Evolutionary conservation across 139 green algal species (phyloP).

Genomic region (Nannochloris sp.): DNA sequence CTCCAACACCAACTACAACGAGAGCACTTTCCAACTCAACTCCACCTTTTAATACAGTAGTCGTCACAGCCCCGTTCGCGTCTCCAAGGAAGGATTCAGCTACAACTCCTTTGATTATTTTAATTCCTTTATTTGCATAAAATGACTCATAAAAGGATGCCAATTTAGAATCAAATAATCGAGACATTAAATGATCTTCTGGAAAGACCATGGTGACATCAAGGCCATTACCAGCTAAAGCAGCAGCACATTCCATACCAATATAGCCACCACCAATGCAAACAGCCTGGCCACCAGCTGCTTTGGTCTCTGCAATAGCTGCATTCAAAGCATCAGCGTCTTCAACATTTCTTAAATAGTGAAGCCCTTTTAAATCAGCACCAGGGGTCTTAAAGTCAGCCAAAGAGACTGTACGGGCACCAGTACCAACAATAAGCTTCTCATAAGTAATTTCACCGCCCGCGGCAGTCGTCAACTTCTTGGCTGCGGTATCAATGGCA

Average conservation of each 20-base stretch:
- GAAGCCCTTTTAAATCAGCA: constrained; percentile 67
- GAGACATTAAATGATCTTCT: constrained; percentile 60
- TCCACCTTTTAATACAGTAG: constrained; percentile 56
- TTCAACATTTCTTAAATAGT: constrained; percentile 72
- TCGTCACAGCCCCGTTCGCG: constrained; percentile 26
- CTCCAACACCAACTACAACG: constrained; percentile 81
- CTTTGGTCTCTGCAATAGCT: constrained; percentile 51
- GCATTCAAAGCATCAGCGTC: constrained; percentile 67
- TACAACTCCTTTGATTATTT: constrained; percentile 51
- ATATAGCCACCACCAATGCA: constrained; percentile 93
- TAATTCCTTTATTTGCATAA: constrained; percentile 64
- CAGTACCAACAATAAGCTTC: constrained; percentile 83
- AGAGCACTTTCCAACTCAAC: constrained; percentile 44
- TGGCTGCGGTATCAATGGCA: constrained; percentile 43
- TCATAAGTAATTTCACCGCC: constrained; percentile 62
- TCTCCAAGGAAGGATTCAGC: constrained; percentile 30
- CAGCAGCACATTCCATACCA: constrained; percentile 67
- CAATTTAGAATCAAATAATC: constrained; percentile 74
- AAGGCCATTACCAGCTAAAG: constrained; percentile 62
- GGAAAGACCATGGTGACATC: constrained; percentile 79
- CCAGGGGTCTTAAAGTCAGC: constrained; percentile 59
- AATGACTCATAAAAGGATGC: constrained; percentile 67
- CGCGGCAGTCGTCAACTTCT: constrained; percentile 45
- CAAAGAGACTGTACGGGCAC: constrained; percentile 49
- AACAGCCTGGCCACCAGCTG: constrained; percentile 48